Evolutionary conservation across 2,329 filamentous ascomycete species (phyloP).

Genomic region (Fusarium buharicum): DNA sequence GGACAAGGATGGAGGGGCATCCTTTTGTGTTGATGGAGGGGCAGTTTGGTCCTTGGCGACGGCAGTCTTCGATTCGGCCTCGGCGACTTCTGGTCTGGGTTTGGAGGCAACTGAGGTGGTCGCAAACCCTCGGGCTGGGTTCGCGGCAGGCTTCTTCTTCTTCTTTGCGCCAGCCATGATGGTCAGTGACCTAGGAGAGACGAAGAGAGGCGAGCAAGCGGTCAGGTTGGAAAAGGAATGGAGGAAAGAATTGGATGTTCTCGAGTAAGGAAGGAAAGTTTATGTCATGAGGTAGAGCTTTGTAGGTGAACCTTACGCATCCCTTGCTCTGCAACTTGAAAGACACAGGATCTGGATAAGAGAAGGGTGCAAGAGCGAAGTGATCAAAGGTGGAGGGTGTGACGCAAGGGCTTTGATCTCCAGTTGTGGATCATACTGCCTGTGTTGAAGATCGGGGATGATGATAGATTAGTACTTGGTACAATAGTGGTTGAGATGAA

Average conservation of each 20-base stretch:
- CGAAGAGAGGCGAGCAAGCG: background rate
- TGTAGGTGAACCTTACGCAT: background rate
- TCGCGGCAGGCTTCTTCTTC: slow-evolving; percentile 89
- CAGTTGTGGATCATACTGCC: slow-evolving; percentile 28
- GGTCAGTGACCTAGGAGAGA: slow-evolving; percentile 11
- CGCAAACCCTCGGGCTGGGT: slow-evolving; percentile 91
- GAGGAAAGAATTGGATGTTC: background rate
- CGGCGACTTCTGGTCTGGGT: slow-evolving; percentile 69
- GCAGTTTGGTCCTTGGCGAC: slow-evolving; percentile 43
- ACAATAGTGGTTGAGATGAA: too few species aligned
- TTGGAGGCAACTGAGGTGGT: slow-evolving; percentile 93
- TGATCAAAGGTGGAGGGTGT: slow-evolving; percentile 33
- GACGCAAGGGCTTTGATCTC: slow-evolving; percentile 36
- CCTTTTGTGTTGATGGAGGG: slow-evolving; percentile 47
- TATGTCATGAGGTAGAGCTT: slow-evolving; percentile 11
- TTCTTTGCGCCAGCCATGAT: slow-evolving; percentile 79
- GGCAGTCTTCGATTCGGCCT: slow-evolving; percentile 48
- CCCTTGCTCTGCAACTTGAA: slow-evolving; percentile 3
- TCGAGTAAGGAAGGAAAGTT: background rate
- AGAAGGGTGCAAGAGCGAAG: slow-evolving; percentile 23
- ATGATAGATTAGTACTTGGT: background rate
- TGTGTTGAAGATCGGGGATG: slow-evolving; percentile 1
- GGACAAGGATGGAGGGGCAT: slow-evolving; percentile 47
- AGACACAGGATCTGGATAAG: slow-evolving; percentile 11
- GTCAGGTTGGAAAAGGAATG: slow-evolving; percentile 8